These are phyloP conservation scores for Nakaseomyces bracarensis DNA, from an alignment of 1,139 yeast genomes.

Conservation along the genomic window DNA sequence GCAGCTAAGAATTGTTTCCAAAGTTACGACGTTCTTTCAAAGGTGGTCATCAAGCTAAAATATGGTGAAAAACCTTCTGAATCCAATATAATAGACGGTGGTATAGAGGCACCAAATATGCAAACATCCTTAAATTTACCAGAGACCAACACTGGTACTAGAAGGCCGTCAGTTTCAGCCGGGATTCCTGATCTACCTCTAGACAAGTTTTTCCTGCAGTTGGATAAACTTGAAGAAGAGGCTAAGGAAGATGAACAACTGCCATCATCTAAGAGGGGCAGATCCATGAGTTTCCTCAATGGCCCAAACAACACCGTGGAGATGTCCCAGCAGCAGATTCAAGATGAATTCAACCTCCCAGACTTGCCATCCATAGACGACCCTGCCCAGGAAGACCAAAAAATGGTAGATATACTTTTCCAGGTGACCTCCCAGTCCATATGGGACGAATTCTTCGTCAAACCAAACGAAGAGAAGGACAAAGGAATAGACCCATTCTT, in stretches of 20 bases:
- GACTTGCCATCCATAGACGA: conserved; percentile 1
- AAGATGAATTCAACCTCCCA: conserved; percentile 1
- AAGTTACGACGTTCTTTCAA: conserved; percentile 61
- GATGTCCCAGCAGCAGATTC: neutral
- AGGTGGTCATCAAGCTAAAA: conserved; percentile 60
- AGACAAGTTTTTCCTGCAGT: conserved; percentile 24
- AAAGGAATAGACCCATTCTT: conserved; percentile 1
- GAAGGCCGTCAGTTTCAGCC: conserved; percentile 9
- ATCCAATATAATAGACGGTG: neutral
- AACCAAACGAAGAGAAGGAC: conserved; percentile 4
- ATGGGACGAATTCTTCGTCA: conserved; percentile 65
- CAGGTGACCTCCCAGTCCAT: conserved; percentile 63
- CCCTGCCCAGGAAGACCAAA: conserved; percentile 24
- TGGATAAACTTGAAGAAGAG: conserved; percentile 8
- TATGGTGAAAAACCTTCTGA: conserved; percentile 27
- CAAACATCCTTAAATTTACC: neutral
- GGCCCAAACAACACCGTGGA: neutral
- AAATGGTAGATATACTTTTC: conserved; percentile 52
- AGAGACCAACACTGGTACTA: neutral
- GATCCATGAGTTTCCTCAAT: conserved; percentile 1
- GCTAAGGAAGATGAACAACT: conserved; percentile 1
- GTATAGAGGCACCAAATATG: conserved; percentile 45
- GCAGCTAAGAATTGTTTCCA: conserved; percentile 69
- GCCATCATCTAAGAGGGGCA: neutral
- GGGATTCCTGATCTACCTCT: conserved; percentile 14